Conservation (phyloP, 192 early-diverging fungal species). For the Gryganskiella cystojenkinii region DNA sequence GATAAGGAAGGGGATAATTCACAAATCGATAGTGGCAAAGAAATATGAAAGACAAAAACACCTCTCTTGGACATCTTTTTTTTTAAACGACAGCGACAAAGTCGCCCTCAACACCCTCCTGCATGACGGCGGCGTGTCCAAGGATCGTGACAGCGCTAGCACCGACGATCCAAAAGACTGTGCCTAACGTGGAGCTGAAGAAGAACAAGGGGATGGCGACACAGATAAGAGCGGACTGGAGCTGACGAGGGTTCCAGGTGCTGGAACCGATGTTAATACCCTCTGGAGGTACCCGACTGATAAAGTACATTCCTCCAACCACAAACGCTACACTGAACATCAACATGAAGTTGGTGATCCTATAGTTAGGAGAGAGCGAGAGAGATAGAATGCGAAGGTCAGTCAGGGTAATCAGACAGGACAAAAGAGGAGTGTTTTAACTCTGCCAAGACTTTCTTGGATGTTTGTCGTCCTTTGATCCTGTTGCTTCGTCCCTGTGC, state of each 20-base stretch:
- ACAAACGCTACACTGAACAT: slow-evolving; percentile 62
- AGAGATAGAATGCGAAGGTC: neutral
- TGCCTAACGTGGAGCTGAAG: slow-evolving; percentile 61
- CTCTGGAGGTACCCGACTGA: slow-evolving; percentile 58
- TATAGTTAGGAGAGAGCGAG: slow-evolving; percentile 6
- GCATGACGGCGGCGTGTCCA: slow-evolving; percentile 67
- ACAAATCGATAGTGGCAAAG: neutral
- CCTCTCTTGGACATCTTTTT: neutral
- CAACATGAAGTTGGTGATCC: slow-evolving; percentile 62
- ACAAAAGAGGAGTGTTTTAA: neutral
- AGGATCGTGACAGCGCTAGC: slow-evolving; percentile 66
- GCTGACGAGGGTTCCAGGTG: slow-evolving; percentile 47
- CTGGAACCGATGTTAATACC: slow-evolving; percentile 53
- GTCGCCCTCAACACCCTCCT: slow-evolving; percentile 64
- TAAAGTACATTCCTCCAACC: slow-evolving; percentile 58
- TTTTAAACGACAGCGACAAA: slow-evolving; percentile 54
- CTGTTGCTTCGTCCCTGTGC: neutral
- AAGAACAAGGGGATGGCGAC: slow-evolving; percentile 62
- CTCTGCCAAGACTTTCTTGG: neutral
- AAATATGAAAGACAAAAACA: neutral
- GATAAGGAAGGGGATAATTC: neutral
- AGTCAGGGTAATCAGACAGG: neutral
- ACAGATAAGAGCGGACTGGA: slow-evolving; percentile 56
- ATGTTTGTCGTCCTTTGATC: neutral
- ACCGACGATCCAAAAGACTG: slow-evolving; percentile 70